Conservation (phyloP, 163 green algal species). For the Prototheca cutis region DNA sequence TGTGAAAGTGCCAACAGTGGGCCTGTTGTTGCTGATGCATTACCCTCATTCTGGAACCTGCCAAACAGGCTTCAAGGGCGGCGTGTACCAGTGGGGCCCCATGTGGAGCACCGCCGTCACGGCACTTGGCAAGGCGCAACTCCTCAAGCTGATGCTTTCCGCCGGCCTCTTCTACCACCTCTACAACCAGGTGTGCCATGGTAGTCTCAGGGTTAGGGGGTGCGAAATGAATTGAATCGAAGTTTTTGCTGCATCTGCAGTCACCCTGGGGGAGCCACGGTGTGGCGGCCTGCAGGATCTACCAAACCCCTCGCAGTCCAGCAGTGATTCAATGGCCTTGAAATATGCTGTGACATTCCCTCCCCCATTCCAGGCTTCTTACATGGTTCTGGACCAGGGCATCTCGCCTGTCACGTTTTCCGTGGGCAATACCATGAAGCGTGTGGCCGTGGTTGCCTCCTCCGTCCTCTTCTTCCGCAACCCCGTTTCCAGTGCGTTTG, state of each 20-base stretch:
- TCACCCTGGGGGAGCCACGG: too few species aligned
- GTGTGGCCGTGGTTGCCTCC: constrained; percentile 85
- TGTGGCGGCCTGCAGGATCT: too few species aligned
- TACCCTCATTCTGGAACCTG: too few species aligned
- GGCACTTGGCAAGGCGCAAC: constrained; percentile 4
- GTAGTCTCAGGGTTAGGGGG: background rate
- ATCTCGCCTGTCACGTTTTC: constrained; percentile 84
- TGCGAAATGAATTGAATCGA: background rate
- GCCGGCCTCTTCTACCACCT: constrained; percentile 90
- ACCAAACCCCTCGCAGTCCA: too few species aligned
- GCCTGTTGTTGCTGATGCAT: too few species aligned
- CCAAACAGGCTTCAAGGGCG: constrained; percentile 25
- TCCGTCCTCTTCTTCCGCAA: constrained; percentile 82
- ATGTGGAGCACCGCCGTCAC: background rate
- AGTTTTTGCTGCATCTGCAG: too few species aligned
- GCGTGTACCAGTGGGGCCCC: constrained; percentile 3
- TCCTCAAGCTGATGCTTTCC: constrained; percentile 53
- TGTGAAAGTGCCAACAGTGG: too few species aligned
- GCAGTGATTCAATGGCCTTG: too few species aligned
- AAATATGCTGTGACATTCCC: too few species aligned
- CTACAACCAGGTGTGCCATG: constrained; percentile 78
- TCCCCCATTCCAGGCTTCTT: constrained; percentile 25
- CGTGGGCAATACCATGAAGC: constrained; percentile 96
- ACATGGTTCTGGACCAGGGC: constrained; percentile 78
- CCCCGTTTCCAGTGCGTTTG: constrained; percentile 19